These are phyloP conservation scores for Pyrenophora tritici-repentis DNA, from an alignment of 2,329 filamentous ascomycete species.

Conservation along the genomic window DNA sequence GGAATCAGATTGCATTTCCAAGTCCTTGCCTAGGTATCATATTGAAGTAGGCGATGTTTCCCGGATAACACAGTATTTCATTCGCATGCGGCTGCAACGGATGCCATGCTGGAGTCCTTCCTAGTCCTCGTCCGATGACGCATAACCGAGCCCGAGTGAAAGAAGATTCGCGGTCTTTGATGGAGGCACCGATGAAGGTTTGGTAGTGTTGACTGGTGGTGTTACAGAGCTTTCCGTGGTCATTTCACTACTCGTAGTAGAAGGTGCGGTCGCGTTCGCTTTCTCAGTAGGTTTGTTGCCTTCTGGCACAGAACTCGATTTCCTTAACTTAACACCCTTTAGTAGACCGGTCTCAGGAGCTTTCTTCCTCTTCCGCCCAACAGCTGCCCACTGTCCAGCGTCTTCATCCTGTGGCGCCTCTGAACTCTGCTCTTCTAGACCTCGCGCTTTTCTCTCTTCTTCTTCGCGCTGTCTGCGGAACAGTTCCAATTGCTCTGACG, in stretches of 20 bases:
- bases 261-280: neutral
- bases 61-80: no score
- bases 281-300: slow-evolving; percentile 8
- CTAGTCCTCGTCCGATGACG: slow-evolving; percentile 51
- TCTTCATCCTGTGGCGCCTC: slow-evolving; percentile 44
- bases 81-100: no score
- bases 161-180: slow-evolving; percentile 22
- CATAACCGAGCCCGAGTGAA: slow-evolving; percentile 48
- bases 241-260: neutral
- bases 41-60: no score
- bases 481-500: slow-evolving; percentile 61
- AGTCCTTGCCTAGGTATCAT: no score
- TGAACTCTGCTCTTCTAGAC: slow-evolving; percentile 47
- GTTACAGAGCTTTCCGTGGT: slow-evolving; percentile 1
- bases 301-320: slow-evolving; percentile 34
- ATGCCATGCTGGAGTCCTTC: no score
- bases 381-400: slow-evolving; percentile 56
- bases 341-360: slow-evolving; percentile 44
- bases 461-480: slow-evolving; percentile 65
- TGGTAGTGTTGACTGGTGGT: slow-evolving; percentile 1
- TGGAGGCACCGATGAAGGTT: slow-evolving; percentile 20
- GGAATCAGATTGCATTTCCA: no score
- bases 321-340: slow-evolving; percentile 53
- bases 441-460: slow-evolving; percentile 55
- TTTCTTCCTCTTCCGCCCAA: slow-evolving; percentile 59